Evolutionary conservation across 345 rosid species (phyloP), one percentile per base, ranked within the genome.

Genomic region (Pistacia atlantica): DNA sequence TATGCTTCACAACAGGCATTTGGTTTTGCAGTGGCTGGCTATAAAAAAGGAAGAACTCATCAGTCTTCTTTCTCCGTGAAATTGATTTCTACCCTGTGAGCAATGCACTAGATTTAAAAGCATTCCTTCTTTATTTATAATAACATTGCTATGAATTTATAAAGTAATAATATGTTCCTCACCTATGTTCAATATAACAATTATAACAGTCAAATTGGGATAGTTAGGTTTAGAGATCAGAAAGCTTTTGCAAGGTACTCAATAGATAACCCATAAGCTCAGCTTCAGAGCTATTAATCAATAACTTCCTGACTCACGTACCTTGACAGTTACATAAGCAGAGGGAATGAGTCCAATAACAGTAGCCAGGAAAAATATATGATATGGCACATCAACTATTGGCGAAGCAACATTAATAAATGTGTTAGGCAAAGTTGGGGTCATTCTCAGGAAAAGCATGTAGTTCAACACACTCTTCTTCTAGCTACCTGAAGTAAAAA

Each of bases 391-490:
- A 73, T 92, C 88, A 46, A 95, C 98, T 64, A 88, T 95, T 0
- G 98, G 99, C 51, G 99, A 92, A 75, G 99, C 98, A 75, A 93
- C 90, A 75, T 95, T 95, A 35, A 95, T 93, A 77, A 95, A 95
- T 28, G 97, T 91, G 71, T 93, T 93, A 18, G 99, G 99, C 80
- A 93, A 82, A 69, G 98, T 90, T 52, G 99, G 99, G 75, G 98
- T 95, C 51, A 93, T 80, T 80, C 98, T 90, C 65, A 95, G 84
- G 90, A 95, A 95, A 20, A 93, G 84, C 98, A 93, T 95, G 80
- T 92, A 93, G 73, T 93, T 93, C n/a, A n/a, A n/a, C n/a, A n/a
- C n/a, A n/a, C n/a, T n/a, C n/a, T n/a, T n/a, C n/a, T n/a, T n/a
- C n/a, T n/a, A n/a, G n/a, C n/a, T n/a, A n/a, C n/a, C n/a, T n/a